phyloP scores from a whole-genome alignment of 2,329 filamentous ascomycete species.

The Dothistroma septosporum region DNA sequence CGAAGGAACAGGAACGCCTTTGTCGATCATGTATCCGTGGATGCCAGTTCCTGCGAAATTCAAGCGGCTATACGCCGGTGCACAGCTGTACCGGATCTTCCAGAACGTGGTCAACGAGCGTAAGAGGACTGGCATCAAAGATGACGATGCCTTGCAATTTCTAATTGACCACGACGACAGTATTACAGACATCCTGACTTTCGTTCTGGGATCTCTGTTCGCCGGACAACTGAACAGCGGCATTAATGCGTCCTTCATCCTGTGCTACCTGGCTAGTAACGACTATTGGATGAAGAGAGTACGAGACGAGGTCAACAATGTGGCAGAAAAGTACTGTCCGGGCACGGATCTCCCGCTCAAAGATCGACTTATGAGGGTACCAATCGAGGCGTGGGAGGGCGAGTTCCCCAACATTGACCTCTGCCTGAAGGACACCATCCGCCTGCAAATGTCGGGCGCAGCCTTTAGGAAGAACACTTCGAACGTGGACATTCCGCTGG shows the following conservation, averaged over 20 bases:
- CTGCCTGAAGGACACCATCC: conserved; percentile 53
- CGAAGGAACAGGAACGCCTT: conserved; percentile 43
- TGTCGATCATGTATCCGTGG: conserved; percentile 52
- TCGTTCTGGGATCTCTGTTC: conserved; percentile 53
- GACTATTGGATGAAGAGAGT: conserved; percentile 44
- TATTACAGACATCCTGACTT: conserved; percentile 38
- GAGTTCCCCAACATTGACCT: conserved; percentile 53
- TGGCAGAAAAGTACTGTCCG: conserved; percentile 41
- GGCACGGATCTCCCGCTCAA: conserved; percentile 34
- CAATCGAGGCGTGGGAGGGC: conserved; percentile 53
- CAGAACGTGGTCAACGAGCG: conserved; percentile 47
- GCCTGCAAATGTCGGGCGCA: conserved; percentile 47
- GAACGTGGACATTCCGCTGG: conserved; percentile 44
- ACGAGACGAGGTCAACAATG: conserved; percentile 47
- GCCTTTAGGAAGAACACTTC: conserved; percentile 52
- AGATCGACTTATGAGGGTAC: conserved; percentile 42
- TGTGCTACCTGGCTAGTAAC: conserved; percentile 49
- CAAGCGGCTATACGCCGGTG: conserved; percentile 44
- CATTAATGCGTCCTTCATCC: conserved; percentile 52
- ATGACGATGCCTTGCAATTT: conserved; percentile 52
- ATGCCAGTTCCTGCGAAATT: conserved; percentile 46
- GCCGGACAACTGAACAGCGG: conserved; percentile 57
- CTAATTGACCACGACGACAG: conserved; percentile 51
- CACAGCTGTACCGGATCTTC: conserved; percentile 48
- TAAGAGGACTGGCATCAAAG: conserved; percentile 39